Percentiles rank a stretch among this genome's conserved stretches.
Evolutionary conservation across 495 filamentous ascomycete species (phyloP).

Genomic region (Amphirosellinia nigrospora): DNA sequence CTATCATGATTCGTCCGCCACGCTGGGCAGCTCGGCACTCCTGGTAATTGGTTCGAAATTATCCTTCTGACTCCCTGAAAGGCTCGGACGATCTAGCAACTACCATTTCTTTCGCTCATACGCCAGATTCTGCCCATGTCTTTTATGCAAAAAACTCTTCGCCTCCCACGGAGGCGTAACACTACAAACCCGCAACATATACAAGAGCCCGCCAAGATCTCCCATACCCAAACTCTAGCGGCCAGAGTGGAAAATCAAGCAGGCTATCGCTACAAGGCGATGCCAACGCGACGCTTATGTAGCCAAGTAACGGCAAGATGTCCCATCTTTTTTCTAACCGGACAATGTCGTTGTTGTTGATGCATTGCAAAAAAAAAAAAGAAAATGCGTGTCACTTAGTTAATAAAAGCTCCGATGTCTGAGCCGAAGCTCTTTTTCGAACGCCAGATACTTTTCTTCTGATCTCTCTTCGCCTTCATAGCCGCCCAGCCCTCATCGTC

Average conservation of each 20-base stretch:
- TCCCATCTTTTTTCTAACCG: conserved; percentile 34
- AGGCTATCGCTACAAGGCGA: conserved; percentile 18
- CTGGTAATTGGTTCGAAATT: background rate
- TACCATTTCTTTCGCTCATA: conserved; percentile 9
- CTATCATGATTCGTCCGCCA: conserved; percentile 22
- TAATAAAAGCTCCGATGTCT: conserved; percentile 51
- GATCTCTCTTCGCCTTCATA: conserved; percentile 83
- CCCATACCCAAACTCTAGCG: conserved; percentile 10
- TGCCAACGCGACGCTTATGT: conserved; percentile 21
- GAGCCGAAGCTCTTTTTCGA: conserved; percentile 61
- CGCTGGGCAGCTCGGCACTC: background rate
- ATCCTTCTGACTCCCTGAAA: background rate
- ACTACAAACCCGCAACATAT: conserved; percentile 32
- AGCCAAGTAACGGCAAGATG: background rate
- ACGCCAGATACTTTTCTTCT: conserved; percentile 78
- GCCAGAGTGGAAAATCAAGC: conserved; percentile 5
- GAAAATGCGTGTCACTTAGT: conserved; percentile 38
- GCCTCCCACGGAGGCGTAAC: conserved; percentile 12
- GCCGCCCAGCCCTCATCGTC: conserved; percentile 85
- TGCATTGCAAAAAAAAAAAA: conserved; percentile 20
- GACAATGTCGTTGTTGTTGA: conserved; percentile 30
- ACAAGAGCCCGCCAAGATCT: conserved; percentile 30
- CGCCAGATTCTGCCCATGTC: conserved; percentile 16
- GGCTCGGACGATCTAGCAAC: background rate
- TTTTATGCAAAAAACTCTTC: conserved; percentile 7